Percentiles rank a stretch among this genome's conserved stretches.
phyloP scores from a whole-genome alignment of 257 asterid genomes.

The Parsonsia alboflavescens region DNA sequence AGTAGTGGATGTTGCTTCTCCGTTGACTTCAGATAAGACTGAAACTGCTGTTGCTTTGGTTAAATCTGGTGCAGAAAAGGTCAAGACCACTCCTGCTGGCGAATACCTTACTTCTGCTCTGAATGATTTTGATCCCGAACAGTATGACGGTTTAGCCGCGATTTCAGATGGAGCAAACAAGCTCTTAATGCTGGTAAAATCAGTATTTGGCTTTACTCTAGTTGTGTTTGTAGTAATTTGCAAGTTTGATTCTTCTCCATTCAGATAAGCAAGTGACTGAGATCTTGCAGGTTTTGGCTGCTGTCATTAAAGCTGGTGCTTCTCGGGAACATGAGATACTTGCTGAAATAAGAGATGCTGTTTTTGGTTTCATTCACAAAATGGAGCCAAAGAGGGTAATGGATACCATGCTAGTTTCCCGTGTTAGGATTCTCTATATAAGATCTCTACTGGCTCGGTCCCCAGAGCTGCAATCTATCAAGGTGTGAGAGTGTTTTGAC shows the following conservation, averaged over 20 bases:
- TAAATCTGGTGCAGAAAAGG: slow-evolving; percentile 60
- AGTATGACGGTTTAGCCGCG: slow-evolving; percentile 94
- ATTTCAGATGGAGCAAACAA: slow-evolving; percentile 99
- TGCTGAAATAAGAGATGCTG: slow-evolving; percentile 98
- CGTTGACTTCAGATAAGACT: slow-evolving; percentile 49
- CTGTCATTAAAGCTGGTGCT: slow-evolving; percentile 99
- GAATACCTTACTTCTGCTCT: slow-evolving; percentile 96
- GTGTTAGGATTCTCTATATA: slow-evolving; percentile 96
- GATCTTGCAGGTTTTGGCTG: slow-evolving; percentile 82
- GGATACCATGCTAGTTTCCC: slow-evolving; percentile 99
- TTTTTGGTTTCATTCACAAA: slow-evolving; percentile 88
- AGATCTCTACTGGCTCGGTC: slow-evolving; percentile 97
- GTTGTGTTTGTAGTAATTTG: neutral
- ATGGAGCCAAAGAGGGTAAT: slow-evolving; percentile 97
- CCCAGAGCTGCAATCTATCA: slow-evolving; percentile 95
- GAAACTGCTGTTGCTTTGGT: slow-evolving; percentile 76
- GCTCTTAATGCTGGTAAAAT: slow-evolving; percentile 92
- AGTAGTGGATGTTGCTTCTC: slow-evolving; percentile 48
- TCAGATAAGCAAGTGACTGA: slow-evolving; percentile 25
- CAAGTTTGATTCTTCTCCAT: neutral
- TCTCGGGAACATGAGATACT: slow-evolving; percentile 99
- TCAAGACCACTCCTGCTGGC: slow-evolving; percentile 95
- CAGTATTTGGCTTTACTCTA: neutral
- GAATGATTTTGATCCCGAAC: slow-evolving; percentile 95
- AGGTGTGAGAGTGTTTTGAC: slow-evolving; percentile 45